A percentile compares a stretch with the other conserved stretches of the same genome.
Evolutionary conservation across 2,329 filamentous ascomycete genomes (phyloP).

Genomic region (Neofusicoccum cordaticola): DNA sequence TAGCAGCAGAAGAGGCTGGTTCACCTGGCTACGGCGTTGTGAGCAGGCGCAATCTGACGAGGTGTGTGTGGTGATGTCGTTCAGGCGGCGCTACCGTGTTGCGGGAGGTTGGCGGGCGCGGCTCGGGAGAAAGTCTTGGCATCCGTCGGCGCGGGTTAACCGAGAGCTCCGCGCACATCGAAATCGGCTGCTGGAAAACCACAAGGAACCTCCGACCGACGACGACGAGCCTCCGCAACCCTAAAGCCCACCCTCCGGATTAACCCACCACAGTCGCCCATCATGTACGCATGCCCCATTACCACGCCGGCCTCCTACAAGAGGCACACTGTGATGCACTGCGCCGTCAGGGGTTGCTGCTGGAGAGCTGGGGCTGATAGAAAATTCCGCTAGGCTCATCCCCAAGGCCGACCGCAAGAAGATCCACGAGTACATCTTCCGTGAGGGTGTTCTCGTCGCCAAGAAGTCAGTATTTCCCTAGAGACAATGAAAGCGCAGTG

Average conservation of each 20-base stretch:
- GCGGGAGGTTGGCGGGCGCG: not conserved
- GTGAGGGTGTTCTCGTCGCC: constrained; percentile 21
- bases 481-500: too few species aligned
- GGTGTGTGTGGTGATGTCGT: not conserved
- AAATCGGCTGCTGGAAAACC: constrained; percentile 11
- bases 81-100: not conserved
- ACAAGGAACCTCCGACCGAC: constrained; percentile 12
- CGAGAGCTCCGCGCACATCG: constrained; percentile 8
- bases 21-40: too few species aligned
- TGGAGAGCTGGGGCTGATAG: constrained; percentile 1
- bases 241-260: constrained; percentile 12
- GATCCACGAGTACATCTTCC: constrained; percentile 99
- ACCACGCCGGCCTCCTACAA: not conserved
- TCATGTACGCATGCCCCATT: constrained; percentile 11
- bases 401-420: constrained; percentile 99
- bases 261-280: constrained; percentile 16
- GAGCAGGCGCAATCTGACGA: too few species aligned
- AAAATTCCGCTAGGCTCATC: constrained; percentile 64
- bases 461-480: constrained; percentile 17
- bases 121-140: not conserved
- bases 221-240: constrained; percentile 16
- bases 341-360: constrained; percentile 41
- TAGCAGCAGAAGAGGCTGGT: not conserved
- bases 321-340: not conserved
- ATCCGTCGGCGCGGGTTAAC: constrained; percentile 5